phyloP scores from a whole-genome alignment of 2,329 filamentous ascomycete species.

The Setomelanomma holmii region DNA sequence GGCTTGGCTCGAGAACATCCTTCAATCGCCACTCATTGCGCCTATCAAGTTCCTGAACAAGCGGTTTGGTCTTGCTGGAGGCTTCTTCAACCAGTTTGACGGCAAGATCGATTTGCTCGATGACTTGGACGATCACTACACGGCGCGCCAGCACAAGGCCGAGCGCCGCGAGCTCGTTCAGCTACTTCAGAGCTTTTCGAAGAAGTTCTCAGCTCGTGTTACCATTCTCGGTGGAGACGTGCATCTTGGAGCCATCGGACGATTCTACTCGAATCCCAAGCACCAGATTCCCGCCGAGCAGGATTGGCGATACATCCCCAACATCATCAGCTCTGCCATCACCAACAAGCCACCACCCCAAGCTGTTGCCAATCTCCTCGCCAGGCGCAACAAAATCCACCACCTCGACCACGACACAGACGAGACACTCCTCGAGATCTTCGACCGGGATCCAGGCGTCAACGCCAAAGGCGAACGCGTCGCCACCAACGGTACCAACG shows the following conservation, averaged over 20 bases:
- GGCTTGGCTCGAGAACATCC: conserved; percentile 95
- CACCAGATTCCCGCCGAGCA: conserved; percentile 63
- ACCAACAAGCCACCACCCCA: conserved; percentile 72
- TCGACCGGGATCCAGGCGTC: conserved; percentile 64
- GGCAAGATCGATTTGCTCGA: conserved; percentile 72
- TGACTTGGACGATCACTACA: conserved; percentile 78
- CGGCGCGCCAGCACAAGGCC: conserved; percentile 86
- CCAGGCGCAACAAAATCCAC: conserved; percentile 70
- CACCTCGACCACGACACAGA: conserved; percentile 68
- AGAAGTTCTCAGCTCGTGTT: conserved; percentile 63
- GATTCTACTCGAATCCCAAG: conserved; percentile 69
- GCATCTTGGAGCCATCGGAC: conserved; percentile 67
- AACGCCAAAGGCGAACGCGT: conserved; percentile 25
- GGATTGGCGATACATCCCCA: conserved; percentile 70
- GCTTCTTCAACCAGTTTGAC: conserved; percentile 92
- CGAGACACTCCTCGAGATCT: conserved; percentile 69
- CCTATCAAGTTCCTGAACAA: conserved; percentile 90
- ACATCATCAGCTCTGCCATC: conserved; percentile 70
- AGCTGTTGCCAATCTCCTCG: conserved; percentile 69
- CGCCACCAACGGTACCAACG: conserved; percentile 27
- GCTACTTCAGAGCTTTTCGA: conserved; percentile 66
- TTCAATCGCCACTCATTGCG: conserved; percentile 84
- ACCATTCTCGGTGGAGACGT: conserved; percentile 71
- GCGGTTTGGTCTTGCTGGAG: conserved; percentile 84
- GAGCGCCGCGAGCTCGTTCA: conserved; percentile 79